Evolutionary conservation across 768 basidiomycete species (phyloP), one percentile per base, ranked within the genome.

Genomic region (Mrakia hoshinonis): DNA sequence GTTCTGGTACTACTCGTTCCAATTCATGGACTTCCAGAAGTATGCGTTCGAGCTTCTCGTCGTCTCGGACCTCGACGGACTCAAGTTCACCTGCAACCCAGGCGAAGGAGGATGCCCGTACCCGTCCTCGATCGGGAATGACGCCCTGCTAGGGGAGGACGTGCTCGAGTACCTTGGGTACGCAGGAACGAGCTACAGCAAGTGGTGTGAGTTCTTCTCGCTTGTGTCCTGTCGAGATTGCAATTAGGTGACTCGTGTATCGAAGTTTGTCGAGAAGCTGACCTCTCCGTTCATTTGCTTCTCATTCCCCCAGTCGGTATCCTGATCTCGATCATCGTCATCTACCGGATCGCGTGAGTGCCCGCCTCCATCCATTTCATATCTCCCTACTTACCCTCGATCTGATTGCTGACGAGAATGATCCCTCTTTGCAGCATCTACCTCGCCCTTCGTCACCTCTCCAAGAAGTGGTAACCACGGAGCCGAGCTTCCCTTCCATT

Each of bases 1-100:
- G 0, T 87, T 86, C 76, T 86, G 85, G 85, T 85, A 80, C 75
- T 85, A 81, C 74, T 84, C 82, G 46, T 83, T 84, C 76, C 85
- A 85, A 81, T 67, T 66, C 79, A 49, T 73, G 61, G 48, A 67
- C 48, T 71, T 31, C 36, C 73, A 76, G 62, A 73, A 73, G 26
- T 75, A 72, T 52, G 76, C 76, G n/a, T 78, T 78, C 62, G 68
- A 76, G 46, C 70, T 76, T 47, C 73, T 76, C 20, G 72, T 77
- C 55, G 69, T 83, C 80, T 84, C 83, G 29, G 85, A 86, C 75
- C 75, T 86, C 29, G 77, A 79, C 43, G 85, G 84, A 1, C 74
- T 85, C 10, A 77, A 74, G 6, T 84, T 86, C 76, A 74, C 73
- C 3, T 86, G 85, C 76, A n/a, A n/a, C n/a, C n/a, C n/a, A n/a